These are phyloP conservation scores for Saposhnikovia divaricata DNA, from an alignment of 129 eudicot species.

Conservation along the genomic window DNA sequence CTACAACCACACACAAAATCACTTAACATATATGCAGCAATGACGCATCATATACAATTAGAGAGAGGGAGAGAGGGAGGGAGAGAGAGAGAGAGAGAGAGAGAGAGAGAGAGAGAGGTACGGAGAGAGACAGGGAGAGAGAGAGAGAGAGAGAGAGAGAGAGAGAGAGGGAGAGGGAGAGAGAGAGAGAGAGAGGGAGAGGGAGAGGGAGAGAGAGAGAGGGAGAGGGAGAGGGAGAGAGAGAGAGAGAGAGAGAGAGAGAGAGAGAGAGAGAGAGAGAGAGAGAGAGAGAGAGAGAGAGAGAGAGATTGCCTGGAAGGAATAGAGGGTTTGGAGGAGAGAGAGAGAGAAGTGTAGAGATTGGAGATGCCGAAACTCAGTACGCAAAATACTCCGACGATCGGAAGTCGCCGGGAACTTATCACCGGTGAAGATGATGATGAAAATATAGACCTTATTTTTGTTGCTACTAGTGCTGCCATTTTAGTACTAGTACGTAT, in stretches of 20 bases:
- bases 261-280: neutral
- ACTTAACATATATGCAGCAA: neutral
- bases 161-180: conserved; percentile 23
- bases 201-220: neutral
- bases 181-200: conserved; percentile 27
- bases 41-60: neutral
- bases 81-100: neutral
- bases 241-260: neutral
- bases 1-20: conserved; percentile 25
- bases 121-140: neutral
- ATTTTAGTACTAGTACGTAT: neutral
- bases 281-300: neutral
- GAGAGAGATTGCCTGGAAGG: conserved; percentile 33
- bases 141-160: neutral
- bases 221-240: too few species aligned
- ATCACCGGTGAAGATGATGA: conserved; percentile 15
- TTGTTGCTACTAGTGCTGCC: conserved; percentile 23
- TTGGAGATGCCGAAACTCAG: conserved; percentile 64
- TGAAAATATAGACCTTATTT: conserved; percentile 38
- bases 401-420: conserved; percentile 58
- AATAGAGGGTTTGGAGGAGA: conserved; percentile 25
- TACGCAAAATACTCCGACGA: conserved; percentile 82
- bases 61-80: neutral
- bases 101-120: neutral
- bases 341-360: conserved; percentile 45